A percentile compares a stretch with the other conserved stretches of the same genome.
phyloP scores from a whole-genome alignment of 805 yeast species.

The Priceomyces fermenticarens region DNA sequence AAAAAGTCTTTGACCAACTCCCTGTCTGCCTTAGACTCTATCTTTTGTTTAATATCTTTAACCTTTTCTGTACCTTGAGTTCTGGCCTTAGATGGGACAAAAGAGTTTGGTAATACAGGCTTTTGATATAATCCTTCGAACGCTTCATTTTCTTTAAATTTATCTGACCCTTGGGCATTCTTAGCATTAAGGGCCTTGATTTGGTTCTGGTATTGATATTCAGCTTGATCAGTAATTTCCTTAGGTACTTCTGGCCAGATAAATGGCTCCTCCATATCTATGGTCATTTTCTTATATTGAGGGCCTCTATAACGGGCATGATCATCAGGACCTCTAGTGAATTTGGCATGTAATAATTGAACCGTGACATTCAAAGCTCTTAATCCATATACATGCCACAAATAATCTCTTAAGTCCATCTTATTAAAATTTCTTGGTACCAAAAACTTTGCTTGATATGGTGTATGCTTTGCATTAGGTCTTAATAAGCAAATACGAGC shows the following conservation, averaged over 20 bases:
- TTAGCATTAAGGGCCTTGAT: constrained; percentile 51
- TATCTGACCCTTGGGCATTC: constrained; percentile 62
- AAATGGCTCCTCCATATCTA: constrained; percentile 93
- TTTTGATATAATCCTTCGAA: constrained; percentile 66
- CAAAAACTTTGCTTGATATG: constrained; percentile 93
- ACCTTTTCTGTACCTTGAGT: constrained; percentile 19
- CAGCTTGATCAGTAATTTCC: constrained; percentile 27
- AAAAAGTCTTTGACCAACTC: constrained; percentile 28
- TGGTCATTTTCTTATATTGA: constrained; percentile 92
- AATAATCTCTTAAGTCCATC: constrained; percentile 89
- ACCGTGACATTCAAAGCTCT: constrained; percentile 87
- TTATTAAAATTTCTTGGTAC: constrained; percentile 94
- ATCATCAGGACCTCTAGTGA: constrained; percentile 49
- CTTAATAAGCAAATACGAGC: constrained; percentile 78
- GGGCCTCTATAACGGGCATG: constrained; percentile 72
- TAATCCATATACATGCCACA: constrained; percentile 85
- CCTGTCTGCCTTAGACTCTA: constrained; percentile 24
- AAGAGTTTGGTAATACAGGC: constrained; percentile 40
- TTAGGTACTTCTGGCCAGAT: constrained; percentile 78
- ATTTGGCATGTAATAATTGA: constrained; percentile 73
- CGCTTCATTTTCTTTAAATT: constrained; percentile 61
- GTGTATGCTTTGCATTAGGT: constrained; percentile 95
- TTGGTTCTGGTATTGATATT: constrained; percentile 45
- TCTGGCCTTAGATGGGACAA: constrained; percentile 26
- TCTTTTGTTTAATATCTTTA: constrained; percentile 16